A percentile compares a stretch with the other conserved stretches of the same genome.
Evolutionary conservation across 352 stramenopile genomes (phyloP).

Genomic region (Lagenidium giganteum): DNA sequence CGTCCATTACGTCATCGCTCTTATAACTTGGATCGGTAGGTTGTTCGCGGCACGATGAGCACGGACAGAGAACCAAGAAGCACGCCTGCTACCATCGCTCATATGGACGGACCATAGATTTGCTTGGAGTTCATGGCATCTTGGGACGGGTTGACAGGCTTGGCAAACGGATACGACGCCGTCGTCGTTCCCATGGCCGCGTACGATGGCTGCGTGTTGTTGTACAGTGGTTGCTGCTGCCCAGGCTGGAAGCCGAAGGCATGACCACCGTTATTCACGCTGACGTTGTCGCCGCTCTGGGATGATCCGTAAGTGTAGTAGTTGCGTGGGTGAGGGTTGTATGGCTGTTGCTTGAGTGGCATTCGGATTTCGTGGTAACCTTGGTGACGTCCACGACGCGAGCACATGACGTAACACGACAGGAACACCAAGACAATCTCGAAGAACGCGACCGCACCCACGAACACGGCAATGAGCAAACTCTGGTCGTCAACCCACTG

Average conservation of each 20-base stretch:
- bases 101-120: too few species aligned
- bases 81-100: too few species aligned
- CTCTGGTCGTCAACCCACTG: conserved; percentile 79
- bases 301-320: conserved; percentile 29
- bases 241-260: too few species aligned
- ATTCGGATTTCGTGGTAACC: conserved; percentile 86
- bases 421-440: conserved; percentile 75
- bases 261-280: conserved; percentile 7
- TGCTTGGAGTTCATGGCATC: background rate
- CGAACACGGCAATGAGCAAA: conserved; percentile 66
- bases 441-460: conserved; percentile 74
- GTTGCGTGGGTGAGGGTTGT: conserved; percentile 79
- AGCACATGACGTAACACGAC: conserved; percentile 83
- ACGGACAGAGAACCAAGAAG: too few species aligned
- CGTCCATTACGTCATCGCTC: too few species aligned
- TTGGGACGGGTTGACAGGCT: background rate
- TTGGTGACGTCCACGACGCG: conserved; percentile 50
- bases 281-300: background rate
- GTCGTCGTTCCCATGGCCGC: conserved; percentile 5
- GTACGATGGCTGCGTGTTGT: conserved; percentile 15
- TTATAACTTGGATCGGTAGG: too few species aligned
- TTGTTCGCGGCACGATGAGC: too few species aligned
- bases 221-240: conserved; percentile 15
- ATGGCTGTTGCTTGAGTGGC: conserved; percentile 67
- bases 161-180: background rate